Base-by-base conservation (phyloP, 192 early-diverging fungal species). In the Entomortierella lignicola region DNA sequence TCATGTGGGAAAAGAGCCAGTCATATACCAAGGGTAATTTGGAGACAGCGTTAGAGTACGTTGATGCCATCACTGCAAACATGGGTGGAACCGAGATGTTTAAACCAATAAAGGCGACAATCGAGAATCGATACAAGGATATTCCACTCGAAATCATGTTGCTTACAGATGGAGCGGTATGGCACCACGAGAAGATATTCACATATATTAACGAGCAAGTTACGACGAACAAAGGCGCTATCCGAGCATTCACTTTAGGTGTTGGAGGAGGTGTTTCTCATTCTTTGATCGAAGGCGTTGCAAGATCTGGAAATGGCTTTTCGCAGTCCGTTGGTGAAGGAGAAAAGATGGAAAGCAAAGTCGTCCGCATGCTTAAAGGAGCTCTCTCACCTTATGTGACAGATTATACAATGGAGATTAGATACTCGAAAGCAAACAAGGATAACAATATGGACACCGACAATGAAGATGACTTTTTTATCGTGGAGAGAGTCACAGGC, bases 331-430 rank as follows among this genome's bases (percentile, higher is more conserved):
- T 89, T 0, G 74, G 77, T 8, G 56, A 59, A 27, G 63, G 63
- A 21, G 87, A 88, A 67, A 73, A 81, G 42, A 81, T 89, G 83
- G 80, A 89, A 27, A 70, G 57, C 26, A 88, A 88, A 55, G 57
- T 89, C 26, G 64, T 89, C 15, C 69, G 74, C 39, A 86, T 89
- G 85, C 54, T 88, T 20, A 88, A 89, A 43, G 79, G 71, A 57
- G 64, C 83, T 0, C 41, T 88, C 41, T 63, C 75, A 44, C 74
- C 83, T 58, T 71, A 77, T 0, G 60, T 89, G 17, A 58, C 47
- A 1, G 77, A 88, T 63, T 88, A 80, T 65, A 83, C 84, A 54
- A 55, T 89, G 31, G 55, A 69, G 27, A 32, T 69, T 25, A 69
- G 55, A 29, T 61, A 69, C 25, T 2, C 56, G 6, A 52, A 25